These are phyloP conservation scores for Prosopis cineraria DNA, from an alignment of 306 rosid species.

Conservation along the genomic window DNA sequence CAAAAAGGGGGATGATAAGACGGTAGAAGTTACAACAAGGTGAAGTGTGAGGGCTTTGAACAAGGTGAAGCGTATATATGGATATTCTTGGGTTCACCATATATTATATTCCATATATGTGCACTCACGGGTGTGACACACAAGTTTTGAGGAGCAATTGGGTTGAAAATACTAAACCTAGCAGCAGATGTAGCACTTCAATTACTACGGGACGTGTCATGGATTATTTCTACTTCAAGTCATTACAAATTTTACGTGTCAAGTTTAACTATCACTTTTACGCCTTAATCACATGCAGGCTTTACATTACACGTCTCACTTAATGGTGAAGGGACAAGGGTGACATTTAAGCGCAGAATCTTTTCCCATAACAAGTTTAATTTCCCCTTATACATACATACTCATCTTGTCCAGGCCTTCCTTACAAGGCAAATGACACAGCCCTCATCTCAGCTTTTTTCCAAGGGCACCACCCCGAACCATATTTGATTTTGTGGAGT, in stretches of 20 bases:
- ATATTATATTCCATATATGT: not conserved
- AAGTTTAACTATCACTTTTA: not conserved
- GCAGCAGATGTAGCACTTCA: not conserved
- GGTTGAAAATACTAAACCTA: too few species aligned
- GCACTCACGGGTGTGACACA: not conserved
- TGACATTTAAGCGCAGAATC: constrained; percentile 36
- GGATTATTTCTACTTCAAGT: not conserved
- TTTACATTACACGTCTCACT: not conserved
- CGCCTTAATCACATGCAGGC: not conserved
- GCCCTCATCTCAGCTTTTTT: not conserved
- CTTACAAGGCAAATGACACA: constrained; percentile 21
- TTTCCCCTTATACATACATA: not conserved
- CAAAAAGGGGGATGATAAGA: not conserved
- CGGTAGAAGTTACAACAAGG: not conserved
- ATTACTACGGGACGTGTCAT: not conserved
- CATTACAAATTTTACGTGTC: not conserved
- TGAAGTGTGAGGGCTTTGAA: not conserved
- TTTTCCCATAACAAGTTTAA: constrained; percentile 13
- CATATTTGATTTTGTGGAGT: too few species aligned
- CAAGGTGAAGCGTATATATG: not conserved
- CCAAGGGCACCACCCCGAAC: too few species aligned
- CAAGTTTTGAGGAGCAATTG: too few species aligned
- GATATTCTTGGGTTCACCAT: not conserved
- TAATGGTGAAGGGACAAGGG: not conserved
- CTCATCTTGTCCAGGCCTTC: not conserved